These are phyloP conservation scores for Echeveria elegans DNA, from an alignment of 164 flowering plant genomes.

Conservation along the genomic window DNA sequence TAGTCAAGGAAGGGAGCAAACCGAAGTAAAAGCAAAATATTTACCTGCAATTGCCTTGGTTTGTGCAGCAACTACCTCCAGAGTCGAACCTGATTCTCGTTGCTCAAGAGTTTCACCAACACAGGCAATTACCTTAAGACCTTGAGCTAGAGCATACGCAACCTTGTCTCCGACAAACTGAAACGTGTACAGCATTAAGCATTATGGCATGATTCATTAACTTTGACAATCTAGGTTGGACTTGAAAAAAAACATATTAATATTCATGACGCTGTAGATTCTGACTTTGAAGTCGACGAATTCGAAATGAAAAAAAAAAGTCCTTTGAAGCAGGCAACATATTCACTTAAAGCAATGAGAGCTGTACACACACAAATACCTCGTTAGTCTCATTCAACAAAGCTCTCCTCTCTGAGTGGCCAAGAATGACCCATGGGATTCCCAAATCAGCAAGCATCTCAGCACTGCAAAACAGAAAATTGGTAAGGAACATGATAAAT, in stretches of 20 bases:
- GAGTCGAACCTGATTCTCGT: conserved; percentile 68
- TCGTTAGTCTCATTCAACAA: conserved; percentile 48
- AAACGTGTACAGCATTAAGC: background rate
- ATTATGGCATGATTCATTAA: background rate
- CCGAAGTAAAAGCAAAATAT: background rate
- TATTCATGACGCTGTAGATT: no score
- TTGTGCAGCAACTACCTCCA: conserved; percentile 72
- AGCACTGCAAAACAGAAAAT: conserved; percentile 28
- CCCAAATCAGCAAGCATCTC: conserved; percentile 58
- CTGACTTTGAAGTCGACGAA: no score
- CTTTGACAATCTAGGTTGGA: no score
- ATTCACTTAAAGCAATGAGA: background rate
- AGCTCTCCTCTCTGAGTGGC: conserved; percentile 58
- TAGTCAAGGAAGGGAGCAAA: background rate
- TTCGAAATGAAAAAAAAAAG: no score
- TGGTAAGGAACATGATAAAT: background rate
- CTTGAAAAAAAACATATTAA: no score
- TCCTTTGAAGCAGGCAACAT: background rate
- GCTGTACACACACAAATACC: conserved; percentile 16
- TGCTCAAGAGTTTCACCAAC: conserved; percentile 84
- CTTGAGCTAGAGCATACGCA: conserved; percentile 73
- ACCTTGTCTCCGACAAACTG: conserved; percentile 87
- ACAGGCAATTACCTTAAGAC: conserved; percentile 79
- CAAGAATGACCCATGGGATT: conserved; percentile 65
- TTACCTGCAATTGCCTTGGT: conserved; percentile 80